Evolutionary conservation across 495 filamentous ascomycete genomes (phyloP).

Genomic region (Hypomontagnella monticulosa): DNA sequence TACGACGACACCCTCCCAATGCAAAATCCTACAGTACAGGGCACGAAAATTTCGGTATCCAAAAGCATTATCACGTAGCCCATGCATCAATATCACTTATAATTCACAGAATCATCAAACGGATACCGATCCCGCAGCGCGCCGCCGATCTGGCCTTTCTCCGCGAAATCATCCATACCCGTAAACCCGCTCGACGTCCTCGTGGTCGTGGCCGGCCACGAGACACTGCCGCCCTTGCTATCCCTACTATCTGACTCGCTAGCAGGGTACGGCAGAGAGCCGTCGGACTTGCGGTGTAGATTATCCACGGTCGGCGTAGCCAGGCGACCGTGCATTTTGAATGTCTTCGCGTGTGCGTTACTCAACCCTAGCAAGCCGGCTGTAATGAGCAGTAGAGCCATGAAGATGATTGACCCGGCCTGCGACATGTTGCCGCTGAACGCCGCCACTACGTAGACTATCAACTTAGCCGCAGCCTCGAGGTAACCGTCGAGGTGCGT

Average conservation of each 20-base stretch:
- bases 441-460: slow-evolving; percentile 64
- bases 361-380: slow-evolving; percentile 61
- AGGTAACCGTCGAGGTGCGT: slow-evolving; percentile 60
- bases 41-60: neutral
- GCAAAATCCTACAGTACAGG: too few relatives aligned
- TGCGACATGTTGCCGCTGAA: slow-evolving; percentile 61
- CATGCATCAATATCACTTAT: slow-evolving; percentile 13
- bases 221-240: slow-evolving; percentile 30
- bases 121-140: slow-evolving; percentile 36
- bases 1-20: too few relatives aligned
- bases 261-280: slow-evolving; percentile 33
- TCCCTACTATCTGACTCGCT: slow-evolving; percentile 17
- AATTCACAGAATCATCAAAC: slow-evolving; percentile 36
- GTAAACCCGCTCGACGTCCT: slow-evolving; percentile 30
- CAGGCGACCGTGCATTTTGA: slow-evolving; percentile 53
- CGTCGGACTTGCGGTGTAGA: slow-evolving; percentile 17
- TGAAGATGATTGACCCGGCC: slow-evolving; percentile 58
- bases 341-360: slow-evolving; percentile 56
- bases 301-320: slow-evolving; percentile 46
- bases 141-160: slow-evolving; percentile 43
- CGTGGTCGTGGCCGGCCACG: slow-evolving; percentile 40
- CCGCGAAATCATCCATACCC: slow-evolving; percentile 43
- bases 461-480: slow-evolving; percentile 58
- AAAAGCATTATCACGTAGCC: neutral
- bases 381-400: slow-evolving; percentile 59